A percentile compares a stretch with the other conserved stretches of the same genome.
phyloP scores from a whole-genome alignment of 495 filamentous ascomycete genomes.

The Massariosphaeria phaeospora region DNA sequence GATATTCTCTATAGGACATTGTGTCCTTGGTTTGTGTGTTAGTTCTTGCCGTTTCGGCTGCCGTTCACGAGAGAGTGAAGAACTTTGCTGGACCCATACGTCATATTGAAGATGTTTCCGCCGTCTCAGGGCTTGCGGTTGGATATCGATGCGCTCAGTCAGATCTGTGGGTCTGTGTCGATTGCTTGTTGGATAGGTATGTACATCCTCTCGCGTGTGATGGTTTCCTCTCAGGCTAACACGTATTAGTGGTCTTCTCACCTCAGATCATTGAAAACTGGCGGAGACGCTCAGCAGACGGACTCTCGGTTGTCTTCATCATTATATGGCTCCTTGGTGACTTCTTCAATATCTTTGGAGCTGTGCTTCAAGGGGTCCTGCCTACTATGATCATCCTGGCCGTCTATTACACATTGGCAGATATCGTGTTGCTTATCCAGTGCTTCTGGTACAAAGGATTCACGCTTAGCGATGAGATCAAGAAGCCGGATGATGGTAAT shows the following conservation, averaged over 20 bases:
- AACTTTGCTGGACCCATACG: no score
- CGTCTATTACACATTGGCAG: constrained; percentile 90
- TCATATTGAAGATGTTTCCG: constrained; percentile 62
- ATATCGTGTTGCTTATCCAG: constrained; percentile 79
- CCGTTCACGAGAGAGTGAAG: no score
- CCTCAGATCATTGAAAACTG: constrained; percentile 97
- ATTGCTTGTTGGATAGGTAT: constrained; percentile 84
- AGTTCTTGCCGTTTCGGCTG: no score
- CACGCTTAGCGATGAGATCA: constrained; percentile 55
- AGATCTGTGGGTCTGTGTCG: constrained; percentile 88
- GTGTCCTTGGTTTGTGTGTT: no score
- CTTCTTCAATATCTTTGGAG: constrained; percentile 94
- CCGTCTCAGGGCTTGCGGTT: constrained; percentile 61
- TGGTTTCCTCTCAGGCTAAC: background rate
- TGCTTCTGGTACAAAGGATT: constrained; percentile 93
- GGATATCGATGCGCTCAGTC: constrained; percentile 81
- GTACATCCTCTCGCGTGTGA: background rate
- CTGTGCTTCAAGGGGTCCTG: constrained; percentile 85
- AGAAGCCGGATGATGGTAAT: constrained; percentile 8
- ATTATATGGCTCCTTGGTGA: constrained; percentile 88
- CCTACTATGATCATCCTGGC: constrained; percentile 96
- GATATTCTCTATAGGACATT: no score
- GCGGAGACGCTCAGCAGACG: constrained; percentile 77
- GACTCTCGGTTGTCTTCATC: constrained; percentile 83
- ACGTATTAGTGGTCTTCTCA: constrained; percentile 70